Base-by-base conservation (phyloP, 495 filamentous ascomycete genomes). In the Aspergillus campestris region DNA sequence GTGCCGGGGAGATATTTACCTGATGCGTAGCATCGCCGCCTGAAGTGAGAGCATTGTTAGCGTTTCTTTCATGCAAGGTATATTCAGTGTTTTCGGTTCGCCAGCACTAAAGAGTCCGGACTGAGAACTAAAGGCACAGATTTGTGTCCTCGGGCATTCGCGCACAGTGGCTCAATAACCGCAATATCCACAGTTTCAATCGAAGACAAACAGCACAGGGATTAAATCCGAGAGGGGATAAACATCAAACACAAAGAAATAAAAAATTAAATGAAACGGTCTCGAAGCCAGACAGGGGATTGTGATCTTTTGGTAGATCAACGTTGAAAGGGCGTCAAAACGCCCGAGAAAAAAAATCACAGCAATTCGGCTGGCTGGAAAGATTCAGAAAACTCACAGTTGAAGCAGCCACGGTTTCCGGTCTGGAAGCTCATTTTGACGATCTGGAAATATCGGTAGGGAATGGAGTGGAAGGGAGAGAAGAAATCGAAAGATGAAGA, bases 21-120 rank as follows among this genome's bases (percentile, higher is more conserved):
- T 86, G 84, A 64, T 90, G 86, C 50, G 81, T 76, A 47, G 75
- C 66, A 64, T 87, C 84, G 62, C 86, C 86, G 64, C 86, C 86
- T 90, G 47, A 18, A 31, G 34, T 43, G 34, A 42, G 42, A 41
- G n/a, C 7, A 14, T 13, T 13, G 35, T 37, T 37, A 37, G 35
- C 18, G 2, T 15, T 14, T 14, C 7, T 38, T 43, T 29, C 29
- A 50, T 12, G 28, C 8, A 49, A 18, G 32, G 53, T 50, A 40
- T 33, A 57, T 69, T 56, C 61, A 56, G 59, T 39, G 7, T 28
- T 9, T 44, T 38, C 47, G 37, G 15, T 28, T 18, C 34, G 18
- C 30, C 4, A 39, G 11, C n/a, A 12, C 15, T 24, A 12, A 29
- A 13, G 24, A 40, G 36, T 41, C 36, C 34, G 35, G 36, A 36